These are phyloP conservation scores for Kodamaea jinghongensis DNA, from an alignment of 805 yeast species.

Conservation along the genomic window DNA sequence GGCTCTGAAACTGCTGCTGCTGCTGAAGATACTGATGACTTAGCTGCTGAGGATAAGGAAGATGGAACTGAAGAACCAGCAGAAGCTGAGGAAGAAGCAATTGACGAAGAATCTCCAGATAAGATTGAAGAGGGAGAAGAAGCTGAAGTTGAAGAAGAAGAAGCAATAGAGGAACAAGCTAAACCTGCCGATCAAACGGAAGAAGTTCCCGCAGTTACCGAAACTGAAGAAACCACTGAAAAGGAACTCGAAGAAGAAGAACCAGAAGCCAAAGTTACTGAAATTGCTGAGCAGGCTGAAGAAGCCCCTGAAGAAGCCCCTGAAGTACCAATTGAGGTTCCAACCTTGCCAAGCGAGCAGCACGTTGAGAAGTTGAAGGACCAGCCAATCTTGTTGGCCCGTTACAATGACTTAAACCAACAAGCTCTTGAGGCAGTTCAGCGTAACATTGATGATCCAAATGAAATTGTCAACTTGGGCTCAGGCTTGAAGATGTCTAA, in stretches of 20 bases:
- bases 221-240: slow-evolving; percentile 6
- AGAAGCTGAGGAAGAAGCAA: slow-evolving; percentile 8
- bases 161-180: slow-evolving; percentile 5
- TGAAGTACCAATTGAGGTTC: slow-evolving; percentile 24
- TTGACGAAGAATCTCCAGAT: no score
- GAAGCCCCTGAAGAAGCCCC: slow-evolving; percentile 9
- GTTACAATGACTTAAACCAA: slow-evolving; percentile 48
- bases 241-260: slow-evolving; percentile 8
- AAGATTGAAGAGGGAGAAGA: slow-evolving; percentile 3
- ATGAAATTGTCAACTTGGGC: slow-evolving; percentile 50
- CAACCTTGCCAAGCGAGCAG: slow-evolving; percentile 34
- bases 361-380: slow-evolving; percentile 38
- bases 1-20: slow-evolving; percentile 4
- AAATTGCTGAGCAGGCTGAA: slow-evolving; percentile 8
- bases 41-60: slow-evolving; percentile 6
- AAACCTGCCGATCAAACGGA: slow-evolving; percentile 8
- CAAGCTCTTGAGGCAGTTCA: slow-evolving; percentile 47
- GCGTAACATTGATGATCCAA: slow-evolving; percentile 46
- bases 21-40: slow-evolving; percentile 7
- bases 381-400: slow-evolving; percentile 47
- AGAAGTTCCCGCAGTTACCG: slow-evolving; percentile 9
- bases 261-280: slow-evolving; percentile 8
- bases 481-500: slow-evolving; percentile 54
- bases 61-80: slow-evolving; percentile 7
- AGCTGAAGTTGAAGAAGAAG: slow-evolving; percentile 8